Conservation (phyloP, 2,329 filamentous ascomycete species). For the Claviceps spartinae region DNA sequence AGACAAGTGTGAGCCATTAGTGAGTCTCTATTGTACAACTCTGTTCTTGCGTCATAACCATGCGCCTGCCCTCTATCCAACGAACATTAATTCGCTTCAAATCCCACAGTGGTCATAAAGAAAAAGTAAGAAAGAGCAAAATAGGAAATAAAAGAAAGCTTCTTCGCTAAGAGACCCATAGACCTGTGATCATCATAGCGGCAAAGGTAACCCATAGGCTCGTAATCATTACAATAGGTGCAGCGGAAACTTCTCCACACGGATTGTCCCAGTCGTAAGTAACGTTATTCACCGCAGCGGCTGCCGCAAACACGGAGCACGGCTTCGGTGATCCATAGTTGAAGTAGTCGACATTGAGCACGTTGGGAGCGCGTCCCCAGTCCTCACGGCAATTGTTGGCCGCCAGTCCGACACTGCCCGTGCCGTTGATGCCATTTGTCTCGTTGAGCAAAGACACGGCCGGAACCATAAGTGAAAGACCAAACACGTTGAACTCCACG, state of each 20-base stretch:
- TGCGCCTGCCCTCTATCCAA: no score
- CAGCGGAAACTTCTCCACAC: conserved; percentile 30
- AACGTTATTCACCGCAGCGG: conserved; percentile 56
- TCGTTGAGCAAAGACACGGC: conserved; percentile 55
- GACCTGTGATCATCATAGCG: conserved; percentile 3
- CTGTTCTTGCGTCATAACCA: no score
- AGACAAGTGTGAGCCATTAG: no score
- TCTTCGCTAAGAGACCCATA: not conserved
- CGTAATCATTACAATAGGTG: not conserved
- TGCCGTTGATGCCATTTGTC: conserved; percentile 55
- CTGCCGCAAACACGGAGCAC: conserved; percentile 66
- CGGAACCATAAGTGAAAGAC: conserved; percentile 53
- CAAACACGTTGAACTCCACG: conserved; percentile 55
- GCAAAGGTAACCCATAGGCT: conserved; percentile 16
- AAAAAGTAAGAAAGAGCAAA: not conserved
- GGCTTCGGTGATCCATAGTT: conserved; percentile 46
- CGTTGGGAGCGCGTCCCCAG: conserved; percentile 61
- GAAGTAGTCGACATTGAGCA: conserved; percentile 77
- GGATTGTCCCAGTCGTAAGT: conserved; percentile 45
- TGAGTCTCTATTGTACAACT: no score
- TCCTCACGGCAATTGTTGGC: conserved; percentile 45
- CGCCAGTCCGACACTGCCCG: conserved; percentile 51
- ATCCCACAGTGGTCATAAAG: not conserved
- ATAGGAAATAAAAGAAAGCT: not conserved
- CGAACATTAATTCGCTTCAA: no score